phyloP scores from a whole-genome alignment of 2,329 filamentous ascomycete species.

The Penicillium hordei region DNA sequence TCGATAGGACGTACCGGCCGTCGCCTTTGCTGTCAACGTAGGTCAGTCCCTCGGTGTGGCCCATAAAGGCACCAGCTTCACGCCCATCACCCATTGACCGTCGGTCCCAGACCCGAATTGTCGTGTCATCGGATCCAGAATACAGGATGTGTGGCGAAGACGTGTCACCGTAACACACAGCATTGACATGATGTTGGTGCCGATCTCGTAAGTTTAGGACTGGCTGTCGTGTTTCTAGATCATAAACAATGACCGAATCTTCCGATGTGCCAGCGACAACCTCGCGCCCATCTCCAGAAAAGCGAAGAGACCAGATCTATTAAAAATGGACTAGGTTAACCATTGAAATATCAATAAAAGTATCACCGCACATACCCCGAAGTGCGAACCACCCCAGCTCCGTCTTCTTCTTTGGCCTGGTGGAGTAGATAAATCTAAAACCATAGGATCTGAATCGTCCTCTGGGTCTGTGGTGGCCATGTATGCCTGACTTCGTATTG shows the following conservation, averaged over 20 bases:
- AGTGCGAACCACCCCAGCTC: slow-evolving; percentile 38
- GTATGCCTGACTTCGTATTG: slow-evolving; percentile 79
- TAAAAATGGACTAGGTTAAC: slow-evolving; percentile 22
- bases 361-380: slow-evolving; percentile 41
- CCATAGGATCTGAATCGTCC: slow-evolving; percentile 74
- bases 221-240: slow-evolving; percentile 76
- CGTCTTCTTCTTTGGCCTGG: slow-evolving; percentile 42
- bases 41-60: slow-evolving; percentile 64
- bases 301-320: slow-evolving; percentile 84
- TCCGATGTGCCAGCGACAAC: slow-evolving; percentile 85
- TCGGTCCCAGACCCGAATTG: slow-evolving; percentile 94
- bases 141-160: slow-evolving; percentile 90
- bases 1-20: slow-evolving; percentile 84
- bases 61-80: slow-evolving; percentile 64
- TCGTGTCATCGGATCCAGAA: slow-evolving; percentile 91
- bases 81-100: slow-evolving; percentile 64
- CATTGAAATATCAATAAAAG: background rate
- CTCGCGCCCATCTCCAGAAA: slow-evolving; percentile 86
- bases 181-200: slow-evolving; percentile 91
- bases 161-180: slow-evolving; percentile 90
- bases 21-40: slow-evolving; percentile 82
- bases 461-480: slow-evolving; percentile 83
- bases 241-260: slow-evolving; percentile 81
- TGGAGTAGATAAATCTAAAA: slow-evolving; percentile 68
- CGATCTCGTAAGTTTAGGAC: slow-evolving; percentile 70